Evolutionary conservation across 257 asterid genomes (phyloP).

Genomic region (Solanum virginianum): DNA sequence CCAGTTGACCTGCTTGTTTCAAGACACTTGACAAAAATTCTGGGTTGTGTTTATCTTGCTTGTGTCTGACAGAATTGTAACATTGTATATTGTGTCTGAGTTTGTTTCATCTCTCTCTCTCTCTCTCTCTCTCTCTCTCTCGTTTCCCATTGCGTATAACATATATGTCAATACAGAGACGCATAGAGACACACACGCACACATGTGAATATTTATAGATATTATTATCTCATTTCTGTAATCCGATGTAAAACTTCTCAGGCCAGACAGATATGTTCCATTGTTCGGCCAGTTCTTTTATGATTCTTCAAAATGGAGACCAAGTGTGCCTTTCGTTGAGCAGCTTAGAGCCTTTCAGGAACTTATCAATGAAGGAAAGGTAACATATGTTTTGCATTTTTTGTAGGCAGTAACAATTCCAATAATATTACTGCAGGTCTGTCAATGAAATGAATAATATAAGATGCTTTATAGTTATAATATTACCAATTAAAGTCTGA

Average conservation of each 20-base stretch:
- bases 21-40: neutral
- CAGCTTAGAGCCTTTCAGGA: conserved; percentile 79
- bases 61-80: neutral
- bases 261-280: conserved; percentile 91
- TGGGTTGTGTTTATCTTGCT: neutral
- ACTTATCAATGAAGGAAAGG: conserved; percentile 87
- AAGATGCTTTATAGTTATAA: neutral
- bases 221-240: neutral
- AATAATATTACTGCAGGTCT: neutral
- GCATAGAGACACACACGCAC: neutral
- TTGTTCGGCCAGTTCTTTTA: conserved; percentile 65
- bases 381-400: neutral
- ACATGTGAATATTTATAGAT: neutral
- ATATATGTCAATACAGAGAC: neutral
- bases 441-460: neutral
- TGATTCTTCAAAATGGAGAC: conserved; percentile 76
- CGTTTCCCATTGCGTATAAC: neutral
- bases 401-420: neutral
- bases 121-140: neutral
- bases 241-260: conserved; percentile 15
- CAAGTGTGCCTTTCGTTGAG: conserved; percentile 61
- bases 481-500: neutral
- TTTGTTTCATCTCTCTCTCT: neutral
- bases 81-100: neutral
- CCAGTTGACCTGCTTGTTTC: neutral